Evolutionary conservation across 345 rosid genomes (phyloP), one percentile per base, ranked within the genome.

Genomic region (Raphanus raphanistrum): DNA sequence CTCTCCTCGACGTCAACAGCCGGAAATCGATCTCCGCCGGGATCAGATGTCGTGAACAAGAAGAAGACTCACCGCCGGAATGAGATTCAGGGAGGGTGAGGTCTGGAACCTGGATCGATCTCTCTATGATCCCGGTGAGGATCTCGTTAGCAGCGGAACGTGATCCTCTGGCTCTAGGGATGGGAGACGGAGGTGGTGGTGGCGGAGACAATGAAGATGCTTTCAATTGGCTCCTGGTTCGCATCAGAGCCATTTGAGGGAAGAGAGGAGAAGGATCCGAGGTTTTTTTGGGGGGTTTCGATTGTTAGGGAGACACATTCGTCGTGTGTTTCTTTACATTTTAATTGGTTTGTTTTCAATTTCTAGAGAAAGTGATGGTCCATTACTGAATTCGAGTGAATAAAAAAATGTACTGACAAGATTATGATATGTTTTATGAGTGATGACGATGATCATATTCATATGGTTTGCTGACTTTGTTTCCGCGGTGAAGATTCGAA

Each of bases 121-220:
- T 83, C 15, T 80, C 86, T 6, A 90, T 89, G 77, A 83, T 88
- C 26, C 78, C 77, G 12, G 82, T 25, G 6, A 92, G 79, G 61
- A 62, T 71, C 6, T 80, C 82, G 26, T 84, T 84, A 5, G 94
- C 96, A 0, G 96, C 94, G 2, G 90, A 88, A 55, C 98, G 94
- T 0, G 93, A 87, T 57, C 94, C 96, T 33, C 60, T 72, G n/a
- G 80, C 94, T 1, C 90, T 84, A 26, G 92, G 96, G 82, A 90
- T 86, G 1, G 97, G 98, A 8, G 97, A 85, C 0, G 98, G 98
- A 15, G 86, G 93, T 0, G 92, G 90, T 31, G 88, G 86, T 15
- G 77, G 71, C 0, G 98, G 94, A 9, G 86, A 84, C 11, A 88
- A 85, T 36, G 88, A 85, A 15, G 78, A 61, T 29, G 80, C 63